Evolutionary conservation across 495 filamentous ascomycete species (phyloP).

Genomic region (Cercophora scortea): DNA sequence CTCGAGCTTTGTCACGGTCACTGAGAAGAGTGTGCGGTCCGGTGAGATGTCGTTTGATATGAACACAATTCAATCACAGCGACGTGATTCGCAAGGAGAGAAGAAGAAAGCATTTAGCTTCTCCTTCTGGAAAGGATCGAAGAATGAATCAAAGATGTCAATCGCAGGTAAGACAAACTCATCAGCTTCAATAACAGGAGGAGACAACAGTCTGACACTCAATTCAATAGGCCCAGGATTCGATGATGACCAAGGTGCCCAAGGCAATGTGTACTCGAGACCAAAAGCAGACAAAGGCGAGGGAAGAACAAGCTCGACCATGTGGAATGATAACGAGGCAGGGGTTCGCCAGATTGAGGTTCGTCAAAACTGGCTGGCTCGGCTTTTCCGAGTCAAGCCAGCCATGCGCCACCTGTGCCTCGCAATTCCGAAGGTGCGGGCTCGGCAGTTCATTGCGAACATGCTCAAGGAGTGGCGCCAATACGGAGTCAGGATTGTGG

Average conservation of each 20-base stretch:
- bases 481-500: slow-evolving; percentile 69
- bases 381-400: slow-evolving; percentile 84
- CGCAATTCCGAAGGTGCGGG: slow-evolving; percentile 54
- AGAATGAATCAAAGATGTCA: slow-evolving; percentile 27
- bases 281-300: not conserved
- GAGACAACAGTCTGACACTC: not conserved
- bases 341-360: slow-evolving; percentile 43
- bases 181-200: not conserved
- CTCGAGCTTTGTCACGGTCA: slow-evolving; percentile 11
- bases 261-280: not conserved
- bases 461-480: slow-evolving; percentile 71
- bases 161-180: slow-evolving; percentile 23
- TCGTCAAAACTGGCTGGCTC: slow-evolving; percentile 75
- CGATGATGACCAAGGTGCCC: slow-evolving; percentile 2
- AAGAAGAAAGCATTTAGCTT: slow-evolving; percentile 44
- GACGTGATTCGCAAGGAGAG: slow-evolving; percentile 1
- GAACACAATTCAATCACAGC: not conserved
- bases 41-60: slow-evolving; percentile 1
- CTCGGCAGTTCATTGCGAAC: slow-evolving; percentile 63
- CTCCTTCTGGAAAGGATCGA: slow-evolving; percentile 37
- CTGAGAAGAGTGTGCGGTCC: slow-evolving; percentile 3
- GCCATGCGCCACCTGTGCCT: slow-evolving; percentile 67
- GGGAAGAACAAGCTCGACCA: slow-evolving; percentile 2
- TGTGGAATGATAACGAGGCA: slow-evolving; percentile 15
- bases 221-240: not conserved